Evolutionary conservation across 768 basidiomycete species (phyloP).

Genomic region (Xerocomellus dryophilus): DNA sequence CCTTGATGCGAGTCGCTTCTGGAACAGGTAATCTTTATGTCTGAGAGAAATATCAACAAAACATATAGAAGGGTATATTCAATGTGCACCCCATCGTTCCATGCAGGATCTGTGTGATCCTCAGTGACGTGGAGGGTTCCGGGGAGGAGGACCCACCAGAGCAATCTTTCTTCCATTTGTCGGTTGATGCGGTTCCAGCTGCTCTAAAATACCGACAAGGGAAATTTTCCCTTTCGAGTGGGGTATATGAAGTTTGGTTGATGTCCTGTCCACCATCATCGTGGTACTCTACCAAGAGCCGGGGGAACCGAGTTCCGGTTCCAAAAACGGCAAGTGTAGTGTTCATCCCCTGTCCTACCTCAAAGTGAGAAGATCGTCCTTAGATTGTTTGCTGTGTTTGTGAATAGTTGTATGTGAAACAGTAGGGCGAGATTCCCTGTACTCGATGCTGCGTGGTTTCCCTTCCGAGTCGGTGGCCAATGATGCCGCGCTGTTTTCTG

Average conservation of each 20-base stretch:
- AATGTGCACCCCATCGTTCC: conserved; percentile 65
- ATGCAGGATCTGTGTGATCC: conserved; percentile 62
- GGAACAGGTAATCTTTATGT: conserved; percentile 84
- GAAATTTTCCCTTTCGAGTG: conserved; percentile 45
- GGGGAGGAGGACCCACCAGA: conserved; percentile 44
- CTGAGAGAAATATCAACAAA: conserved; percentile 35
- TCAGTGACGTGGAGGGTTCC: conserved; percentile 9
- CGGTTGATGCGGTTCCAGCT: conserved; percentile 45
- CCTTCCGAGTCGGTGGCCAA: too few relatives aligned
- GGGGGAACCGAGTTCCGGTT: background rate
- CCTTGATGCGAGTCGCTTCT: conserved; percentile 61
- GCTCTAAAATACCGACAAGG: conserved; percentile 63
- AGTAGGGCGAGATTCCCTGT: background rate
- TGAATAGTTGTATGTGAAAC: background rate
- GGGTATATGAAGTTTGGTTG: conserved; percentile 53
- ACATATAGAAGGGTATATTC: background rate
- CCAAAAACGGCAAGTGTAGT: conserved; percentile 29
- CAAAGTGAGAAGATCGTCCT: background rate
- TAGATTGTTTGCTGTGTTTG: background rate
- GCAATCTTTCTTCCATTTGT: conserved; percentile 62
- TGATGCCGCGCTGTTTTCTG: background rate
- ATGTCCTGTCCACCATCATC: conserved; percentile 26
- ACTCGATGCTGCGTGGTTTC: too few relatives aligned
- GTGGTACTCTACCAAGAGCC: conserved; percentile 12
- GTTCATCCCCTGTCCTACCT: conserved; percentile 3